A percentile compares a stretch with the other conserved stretches of the same genome.
Evolutionary conservation across 1,139 yeast genomes (phyloP).

Genomic region (Pichia sp.): DNA sequence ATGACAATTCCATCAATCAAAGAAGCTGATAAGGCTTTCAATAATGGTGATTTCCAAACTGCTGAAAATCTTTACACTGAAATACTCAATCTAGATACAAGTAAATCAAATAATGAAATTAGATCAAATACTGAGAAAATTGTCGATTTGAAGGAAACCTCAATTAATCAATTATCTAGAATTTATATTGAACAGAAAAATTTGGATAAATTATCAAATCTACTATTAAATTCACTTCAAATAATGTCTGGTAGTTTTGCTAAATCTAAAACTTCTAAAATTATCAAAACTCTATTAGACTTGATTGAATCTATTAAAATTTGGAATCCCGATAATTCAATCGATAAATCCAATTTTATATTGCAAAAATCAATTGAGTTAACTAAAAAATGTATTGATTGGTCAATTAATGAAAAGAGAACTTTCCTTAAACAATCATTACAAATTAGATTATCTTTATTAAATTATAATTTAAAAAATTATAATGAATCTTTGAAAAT

Average conservation of each 20-base stretch:
- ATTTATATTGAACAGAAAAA: slow-evolving; percentile 42
- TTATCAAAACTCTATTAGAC: slow-evolving; percentile 71
- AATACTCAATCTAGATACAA: slow-evolving; percentile 27
- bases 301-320: slow-evolving; percentile 50
- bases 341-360: slow-evolving; percentile 26
- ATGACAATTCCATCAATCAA: slow-evolving; percentile 35
- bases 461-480: slow-evolving; percentile 57
- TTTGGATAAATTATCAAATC: slow-evolving; percentile 45
- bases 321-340: slow-evolving; percentile 23
- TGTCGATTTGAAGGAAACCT: slow-evolving; percentile 45
- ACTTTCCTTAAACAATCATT: slow-evolving; percentile 83
- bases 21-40: slow-evolving; percentile 52
- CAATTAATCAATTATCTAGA: slow-evolving; percentile 58
- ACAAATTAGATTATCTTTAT: slow-evolving; percentile 73
- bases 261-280: slow-evolving; percentile 90
- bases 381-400: slow-evolving; percentile 73
- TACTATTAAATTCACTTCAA: slow-evolving; percentile 63
- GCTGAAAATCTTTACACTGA: slow-evolving; percentile 55
- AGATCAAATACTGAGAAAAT: slow-evolving; percentile 30
- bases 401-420: slow-evolving; percentile 82
- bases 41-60: slow-evolving; percentile 38
- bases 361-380: slow-evolving; percentile 58
- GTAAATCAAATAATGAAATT: slow-evolving; percentile 16
- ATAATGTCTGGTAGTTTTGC: slow-evolving; percentile 65
- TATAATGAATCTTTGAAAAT: slow-evolving; percentile 69